Conservation (phyloP, 768 basidiomycete genomes). For the Naematelia aurantialba region DNA sequence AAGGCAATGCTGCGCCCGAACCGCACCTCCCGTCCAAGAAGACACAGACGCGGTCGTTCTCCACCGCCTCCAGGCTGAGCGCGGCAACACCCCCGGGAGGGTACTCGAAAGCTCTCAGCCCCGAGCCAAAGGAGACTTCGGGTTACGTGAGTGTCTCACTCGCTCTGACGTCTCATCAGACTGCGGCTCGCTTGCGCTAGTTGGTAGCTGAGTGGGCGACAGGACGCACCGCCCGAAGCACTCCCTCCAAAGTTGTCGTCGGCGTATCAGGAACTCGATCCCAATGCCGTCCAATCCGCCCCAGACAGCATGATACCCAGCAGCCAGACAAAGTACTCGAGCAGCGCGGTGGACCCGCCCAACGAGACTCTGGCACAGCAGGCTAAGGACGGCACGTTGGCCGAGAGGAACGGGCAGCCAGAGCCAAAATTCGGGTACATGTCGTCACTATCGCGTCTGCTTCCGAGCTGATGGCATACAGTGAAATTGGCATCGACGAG, state of each 20-base stretch:
- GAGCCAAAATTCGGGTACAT: conserved; percentile 42
- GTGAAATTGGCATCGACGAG: conserved; percentile 3
- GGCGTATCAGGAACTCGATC: conserved; percentile 21
- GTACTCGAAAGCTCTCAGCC: conserved; percentile 25
- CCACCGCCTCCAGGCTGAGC: conserved; percentile 12
- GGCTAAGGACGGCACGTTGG: conserved; percentile 38
- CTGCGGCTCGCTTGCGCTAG: too few relatives aligned
- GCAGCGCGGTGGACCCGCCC: conserved; percentile 40
- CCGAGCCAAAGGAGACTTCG: conserved; percentile 20
- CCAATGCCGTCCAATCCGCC: conserved; percentile 14
- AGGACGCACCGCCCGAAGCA: conserved; percentile 34
- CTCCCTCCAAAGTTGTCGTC: conserved; percentile 30
- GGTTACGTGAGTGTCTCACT: conserved; percentile 37
- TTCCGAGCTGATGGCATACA: neutral
- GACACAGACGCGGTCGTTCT: conserved; percentile 18
- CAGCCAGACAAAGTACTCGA: conserved; percentile 26
- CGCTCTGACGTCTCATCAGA: neutral
- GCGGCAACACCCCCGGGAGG: conserved; percentile 17
- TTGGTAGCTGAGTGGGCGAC: neutral
- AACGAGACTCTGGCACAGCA: conserved; percentile 31
- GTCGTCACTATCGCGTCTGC: neutral
- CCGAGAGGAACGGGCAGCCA: conserved; percentile 41
- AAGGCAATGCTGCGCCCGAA: conserved; percentile 40
- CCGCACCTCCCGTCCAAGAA: conserved; percentile 42
- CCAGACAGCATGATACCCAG: conserved; percentile 26